Evolutionary conservation across 495 filamentous ascomycete genomes (phyloP).

Genomic region (Gamarada debralockiae): DNA sequence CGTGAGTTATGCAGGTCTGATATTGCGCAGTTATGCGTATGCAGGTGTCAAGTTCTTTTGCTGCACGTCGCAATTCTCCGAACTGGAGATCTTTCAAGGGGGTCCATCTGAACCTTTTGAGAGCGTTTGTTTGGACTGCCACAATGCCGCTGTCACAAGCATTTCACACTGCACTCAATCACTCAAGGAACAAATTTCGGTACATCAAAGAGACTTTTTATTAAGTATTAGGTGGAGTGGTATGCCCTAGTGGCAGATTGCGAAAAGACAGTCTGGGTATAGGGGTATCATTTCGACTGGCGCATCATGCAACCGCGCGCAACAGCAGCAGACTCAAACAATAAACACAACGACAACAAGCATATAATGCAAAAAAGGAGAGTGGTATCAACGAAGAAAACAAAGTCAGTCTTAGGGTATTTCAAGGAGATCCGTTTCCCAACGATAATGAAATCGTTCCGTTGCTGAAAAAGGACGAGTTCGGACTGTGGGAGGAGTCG

Average conservation of each 20-base stretch:
- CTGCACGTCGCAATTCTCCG: too few relatives aligned
- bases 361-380: constrained; percentile 26
- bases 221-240: constrained; percentile 27
- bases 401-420: constrained; percentile 27
- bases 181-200: too few relatives aligned
- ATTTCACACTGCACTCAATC: too few relatives aligned
- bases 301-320: constrained; percentile 11
- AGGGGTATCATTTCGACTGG: constrained; percentile 29
- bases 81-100: too few relatives aligned
- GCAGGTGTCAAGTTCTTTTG: too few relatives aligned
- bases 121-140: too few relatives aligned
- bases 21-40: too few relatives aligned
- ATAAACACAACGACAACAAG: constrained; percentile 13
- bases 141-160: too few relatives aligned
- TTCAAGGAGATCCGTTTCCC: constrained; percentile 27
- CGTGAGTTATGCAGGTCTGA: too few relatives aligned
- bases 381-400: constrained; percentile 30
- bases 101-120: too few relatives aligned
- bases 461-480: constrained; percentile 11
- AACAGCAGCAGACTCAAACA: constrained; percentile 12
- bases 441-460: constrained; percentile 27
- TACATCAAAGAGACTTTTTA: constrained; percentile 25
- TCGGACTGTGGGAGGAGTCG: neutral
- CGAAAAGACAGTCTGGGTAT: constrained; percentile 31
- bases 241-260: constrained; percentile 32